Evolutionary conservation across 371 early-diverging fungal genomes (phyloP).

Genomic region (Mortierella sp.): DNA sequence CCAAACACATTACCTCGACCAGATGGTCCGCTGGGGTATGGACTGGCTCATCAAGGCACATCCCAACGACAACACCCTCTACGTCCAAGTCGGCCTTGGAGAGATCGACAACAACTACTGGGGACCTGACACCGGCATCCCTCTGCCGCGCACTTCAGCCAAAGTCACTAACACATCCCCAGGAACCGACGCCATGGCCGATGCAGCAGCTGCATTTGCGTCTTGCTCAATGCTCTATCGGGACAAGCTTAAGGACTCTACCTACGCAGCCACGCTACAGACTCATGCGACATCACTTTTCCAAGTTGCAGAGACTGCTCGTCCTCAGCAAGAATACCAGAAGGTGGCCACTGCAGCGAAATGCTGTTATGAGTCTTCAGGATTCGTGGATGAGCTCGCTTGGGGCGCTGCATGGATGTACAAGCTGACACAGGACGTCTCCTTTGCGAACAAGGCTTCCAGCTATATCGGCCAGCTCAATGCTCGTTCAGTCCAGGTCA

Average conservation of each 20-base stretch:
- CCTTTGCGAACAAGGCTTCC: conserved; percentile 65
- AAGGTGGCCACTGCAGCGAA: conserved; percentile 59
- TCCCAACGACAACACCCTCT: conserved; percentile 64
- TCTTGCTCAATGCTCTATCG: conserved; percentile 70
- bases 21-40: conserved; percentile 75
- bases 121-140: conserved; percentile 64
- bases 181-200: conserved; percentile 74
- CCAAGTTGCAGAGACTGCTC: conserved; percentile 56
- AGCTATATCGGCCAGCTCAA: conserved; percentile 63
- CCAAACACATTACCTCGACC: conserved; percentile 62
- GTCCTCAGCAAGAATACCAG: conserved; percentile 69
- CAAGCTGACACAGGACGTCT: conserved; percentile 63
- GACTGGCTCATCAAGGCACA: conserved; percentile 78
- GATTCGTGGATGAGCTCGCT: conserved; percentile 68
- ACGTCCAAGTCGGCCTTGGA: conserved; percentile 55
- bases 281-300: conserved; percentile 64
- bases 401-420: conserved; percentile 78
- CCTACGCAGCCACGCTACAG: conserved; percentile 61
- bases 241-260: conserved; percentile 64
- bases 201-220: conserved; percentile 75
- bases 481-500: conserved; percentile 9
- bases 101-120: conserved; percentile 60
- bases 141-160: conserved; percentile 69
- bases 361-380: conserved; percentile 63
- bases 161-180: conserved; percentile 62